Conservation (phyloP, 1,139 yeast genomes). For the Yamadazyma kanchanaburiensis region DNA sequence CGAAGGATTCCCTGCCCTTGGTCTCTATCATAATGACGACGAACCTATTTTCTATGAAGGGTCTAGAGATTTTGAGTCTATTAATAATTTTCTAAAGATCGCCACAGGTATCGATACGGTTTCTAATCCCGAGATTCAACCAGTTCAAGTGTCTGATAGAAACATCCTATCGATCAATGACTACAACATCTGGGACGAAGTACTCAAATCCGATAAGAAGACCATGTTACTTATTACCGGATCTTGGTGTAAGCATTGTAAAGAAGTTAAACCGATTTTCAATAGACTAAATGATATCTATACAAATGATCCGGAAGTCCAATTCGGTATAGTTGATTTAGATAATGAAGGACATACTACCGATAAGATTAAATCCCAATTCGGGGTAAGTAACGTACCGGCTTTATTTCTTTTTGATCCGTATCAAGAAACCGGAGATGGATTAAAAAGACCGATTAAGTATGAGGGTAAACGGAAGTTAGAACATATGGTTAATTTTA, state of each 20-base stretch:
- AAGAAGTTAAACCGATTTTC: conserved; percentile 58
- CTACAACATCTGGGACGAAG: conserved; percentile 50
- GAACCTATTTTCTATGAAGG: conserved; percentile 50
- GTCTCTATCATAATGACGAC: conserved; percentile 51
- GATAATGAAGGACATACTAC: conserved; percentile 46
- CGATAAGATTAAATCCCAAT: conserved; percentile 39
- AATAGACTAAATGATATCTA: conserved; percentile 54
- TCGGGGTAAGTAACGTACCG: conserved; percentile 48
- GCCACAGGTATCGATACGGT: conserved; percentile 22
- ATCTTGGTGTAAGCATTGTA: conserved; percentile 80
- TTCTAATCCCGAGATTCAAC: conserved; percentile 14
- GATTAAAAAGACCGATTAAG: conserved; percentile 35
- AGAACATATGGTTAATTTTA: conserved; percentile 41
- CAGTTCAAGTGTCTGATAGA: conserved; percentile 3
- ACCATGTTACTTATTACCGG: conserved; percentile 74
- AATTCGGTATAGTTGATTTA: conserved; percentile 63
- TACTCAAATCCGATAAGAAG: conserved; percentile 53
- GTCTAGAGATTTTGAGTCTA: conserved; percentile 40
- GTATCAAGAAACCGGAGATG: conserved; percentile 22
- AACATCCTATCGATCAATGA: conserved; percentile 26
- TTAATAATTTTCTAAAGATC: conserved; percentile 46
- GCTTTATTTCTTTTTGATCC: conserved; percentile 49
- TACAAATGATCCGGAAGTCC: conserved; percentile 44
- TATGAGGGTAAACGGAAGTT: conserved; percentile 43
- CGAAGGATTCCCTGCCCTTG: conserved; percentile 65